A percentile compares a stretch with the other conserved stretches of the same genome.
Conservation (phyloP, 495 filamentous ascomycete genomes). For the Penicillium coffeae region DNA sequence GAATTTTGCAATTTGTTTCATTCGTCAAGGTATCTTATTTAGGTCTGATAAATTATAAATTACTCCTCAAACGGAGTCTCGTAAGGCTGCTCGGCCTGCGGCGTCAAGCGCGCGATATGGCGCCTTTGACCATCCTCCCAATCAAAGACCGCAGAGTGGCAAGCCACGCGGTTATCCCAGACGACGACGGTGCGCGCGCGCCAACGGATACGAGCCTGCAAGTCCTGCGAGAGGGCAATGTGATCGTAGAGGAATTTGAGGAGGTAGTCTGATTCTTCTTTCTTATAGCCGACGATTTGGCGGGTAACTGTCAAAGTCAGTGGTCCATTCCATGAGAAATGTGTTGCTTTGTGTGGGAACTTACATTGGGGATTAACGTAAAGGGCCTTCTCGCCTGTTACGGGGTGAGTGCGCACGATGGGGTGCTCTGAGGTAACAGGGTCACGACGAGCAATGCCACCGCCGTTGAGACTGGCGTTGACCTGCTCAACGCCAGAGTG, state of each 20-base stretch:
- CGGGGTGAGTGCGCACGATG: slow-evolving; percentile 59
- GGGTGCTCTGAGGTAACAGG: slow-evolving; percentile 55
- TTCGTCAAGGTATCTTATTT: background rate
- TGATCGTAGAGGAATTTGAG: slow-evolving; percentile 66
- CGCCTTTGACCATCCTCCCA: slow-evolving; percentile 77
- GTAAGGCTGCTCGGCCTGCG: slow-evolving; percentile 72
- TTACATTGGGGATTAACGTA: slow-evolving; percentile 85
- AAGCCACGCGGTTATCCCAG: slow-evolving; percentile 74
- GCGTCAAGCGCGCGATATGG: slow-evolving; percentile 79
- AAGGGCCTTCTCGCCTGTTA: slow-evolving; percentile 71
- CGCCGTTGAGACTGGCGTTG: slow-evolving; percentile 43
- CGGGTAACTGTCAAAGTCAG: slow-evolving; percentile 44
- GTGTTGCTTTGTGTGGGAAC: slow-evolving; percentile 19
- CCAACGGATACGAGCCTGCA: slow-evolving; percentile 58
- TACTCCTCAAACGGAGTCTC: slow-evolving; percentile 53
- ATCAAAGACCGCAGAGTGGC: slow-evolving; percentile 74
- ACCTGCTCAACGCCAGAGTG: slow-evolving; percentile 57
- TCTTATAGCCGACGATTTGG: slow-evolving; percentile 61
- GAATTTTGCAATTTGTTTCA: background rate
- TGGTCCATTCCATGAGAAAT: background rate
- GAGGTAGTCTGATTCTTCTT: slow-evolving; percentile 63
- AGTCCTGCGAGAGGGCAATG: slow-evolving; percentile 55
- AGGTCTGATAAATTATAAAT: too few relatives aligned
- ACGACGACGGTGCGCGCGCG: slow-evolving; percentile 55
- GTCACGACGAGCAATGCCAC: slow-evolving; percentile 51